A percentile compares a stretch with the other conserved stretches of the same genome.
Conservation (phyloP, 2,329 filamentous ascomycete genomes). For the Pseudocercospora fuligena region DNA sequence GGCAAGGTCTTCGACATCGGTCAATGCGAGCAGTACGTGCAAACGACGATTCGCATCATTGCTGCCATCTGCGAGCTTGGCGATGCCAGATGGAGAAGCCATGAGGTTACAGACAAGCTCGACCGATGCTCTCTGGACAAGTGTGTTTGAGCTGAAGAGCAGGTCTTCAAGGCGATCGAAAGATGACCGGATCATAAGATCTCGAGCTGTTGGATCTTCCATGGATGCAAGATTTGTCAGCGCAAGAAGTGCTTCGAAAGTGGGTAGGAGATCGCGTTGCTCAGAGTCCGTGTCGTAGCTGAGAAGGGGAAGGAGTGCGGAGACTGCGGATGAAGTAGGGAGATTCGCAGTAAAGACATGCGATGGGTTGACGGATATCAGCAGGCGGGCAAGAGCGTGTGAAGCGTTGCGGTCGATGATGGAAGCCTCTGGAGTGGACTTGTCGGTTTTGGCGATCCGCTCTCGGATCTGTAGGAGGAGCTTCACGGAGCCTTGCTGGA, state of each 20-base stretch:
- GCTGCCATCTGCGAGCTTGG: slow-evolving; percentile 70
- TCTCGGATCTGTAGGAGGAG: slow-evolving; percentile 75
- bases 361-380: slow-evolving; percentile 62
- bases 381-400: slow-evolving; percentile 61
- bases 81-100: slow-evolving; percentile 68
- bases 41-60: slow-evolving; percentile 73
- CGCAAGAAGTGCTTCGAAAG: slow-evolving; percentile 88
- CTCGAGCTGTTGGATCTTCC: slow-evolving; percentile 66
- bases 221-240: slow-evolving; percentile 88
- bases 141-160: slow-evolving; percentile 73
- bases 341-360: slow-evolving; percentile 83
- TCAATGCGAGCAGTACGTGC: slow-evolving; percentile 83
- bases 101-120: slow-evolving; percentile 93
- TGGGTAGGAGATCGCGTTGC: slow-evolving; percentile 78
- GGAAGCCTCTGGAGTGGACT: slow-evolving; percentile 37
- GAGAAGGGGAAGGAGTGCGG: slow-evolving; percentile 78
- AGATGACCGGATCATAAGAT: slow-evolving; percentile 68
- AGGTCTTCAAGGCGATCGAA: slow-evolving; percentile 84
- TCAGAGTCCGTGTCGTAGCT: slow-evolving; percentile 62
- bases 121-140: slow-evolving; percentile 80
- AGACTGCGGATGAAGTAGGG: slow-evolving; percentile 75
- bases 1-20: slow-evolving; percentile 79
- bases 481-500: slow-evolving; percentile 91
- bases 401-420: slow-evolving; percentile 40
- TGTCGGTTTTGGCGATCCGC: slow-evolving; percentile 59